Conservation (phyloP, 2,329 filamentous ascomycete genomes). For the Talaromyces sp. region DNA sequence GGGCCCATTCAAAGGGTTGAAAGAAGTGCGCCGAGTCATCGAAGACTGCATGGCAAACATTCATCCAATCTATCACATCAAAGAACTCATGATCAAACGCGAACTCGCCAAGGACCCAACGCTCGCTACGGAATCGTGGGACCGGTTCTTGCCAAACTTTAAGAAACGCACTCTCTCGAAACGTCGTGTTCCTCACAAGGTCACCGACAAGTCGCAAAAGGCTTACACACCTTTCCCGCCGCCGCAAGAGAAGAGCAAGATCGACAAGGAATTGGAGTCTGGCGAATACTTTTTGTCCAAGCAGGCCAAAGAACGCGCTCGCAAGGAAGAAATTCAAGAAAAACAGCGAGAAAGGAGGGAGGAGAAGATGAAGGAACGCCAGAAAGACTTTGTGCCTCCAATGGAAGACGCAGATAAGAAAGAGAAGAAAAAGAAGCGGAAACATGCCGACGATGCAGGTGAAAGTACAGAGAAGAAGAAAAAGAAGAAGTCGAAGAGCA, state of each 20-base stretch:
- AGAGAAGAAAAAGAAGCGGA: slow-evolving; percentile 46
- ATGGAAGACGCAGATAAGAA: slow-evolving; percentile 66
- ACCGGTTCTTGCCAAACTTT: slow-evolving; percentile 94
- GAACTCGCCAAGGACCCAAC: slow-evolving; percentile 87
- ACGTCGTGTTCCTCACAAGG: slow-evolving; percentile 74
- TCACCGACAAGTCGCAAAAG: slow-evolving; percentile 93
- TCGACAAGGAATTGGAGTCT: slow-evolving; percentile 95
- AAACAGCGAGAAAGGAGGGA: slow-evolving; percentile 83
- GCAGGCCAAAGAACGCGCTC: slow-evolving; percentile 81
- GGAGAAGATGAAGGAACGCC: slow-evolving; percentile 79
- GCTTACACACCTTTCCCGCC: slow-evolving; percentile 96
- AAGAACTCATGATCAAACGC: slow-evolving; percentile 90
- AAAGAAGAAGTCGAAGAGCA: slow-evolving; percentile 42
- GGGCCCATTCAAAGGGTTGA: slow-evolving; percentile 88
- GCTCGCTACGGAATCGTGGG: slow-evolving; percentile 86
- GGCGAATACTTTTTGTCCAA: slow-evolving; percentile 96
- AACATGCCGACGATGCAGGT: slow-evolving; percentile 31
- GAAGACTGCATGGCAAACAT: slow-evolving; percentile 97
- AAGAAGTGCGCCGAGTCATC: slow-evolving; percentile 83
- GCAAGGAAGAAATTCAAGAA: slow-evolving; percentile 74
- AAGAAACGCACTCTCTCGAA: slow-evolving; percentile 89
- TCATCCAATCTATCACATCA: slow-evolving; percentile 87
- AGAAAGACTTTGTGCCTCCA: slow-evolving; percentile 82
- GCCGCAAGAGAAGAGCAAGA: slow-evolving; percentile 96
- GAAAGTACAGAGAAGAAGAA: slow-evolving; percentile 63